A percentile compares a stretch with the other conserved stretches of the same genome.
Evolutionary conservation across 78 protist species (phyloP).

Genomic region (Dictyostelium discoideum): dicty_2.7 NC_007091.3:4496501-4497000

Average conservation of each 20-base stretch:
- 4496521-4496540: background rate
- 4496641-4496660: background rate
- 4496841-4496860: conserved; percentile 37
- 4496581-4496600: background rate
- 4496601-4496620: background rate
- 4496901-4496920: conserved; percentile 67
- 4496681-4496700: conserved; percentile 4
- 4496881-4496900: background rate
- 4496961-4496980: conserved; percentile 14
- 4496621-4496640: background rate
- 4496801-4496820: background rate
- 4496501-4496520: background rate
- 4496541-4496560: background rate
- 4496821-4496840: conserved; percentile 43
- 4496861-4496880: conserved; percentile 13
- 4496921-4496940: conserved; percentile 16
- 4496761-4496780: background rate
- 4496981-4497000: conserved; percentile 33
- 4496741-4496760: background rate
- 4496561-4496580: conserved; percentile 11
- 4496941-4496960: conserved; percentile 15
- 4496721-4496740: no score
- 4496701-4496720: no score
- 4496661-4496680: background rate
- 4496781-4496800: background rate